A percentile compares a stretch with the other conserved stretches of the same genome.
Conservation (phyloP, 2,329 filamentous ascomycete genomes). For the Penicillium sp. region DNA sequence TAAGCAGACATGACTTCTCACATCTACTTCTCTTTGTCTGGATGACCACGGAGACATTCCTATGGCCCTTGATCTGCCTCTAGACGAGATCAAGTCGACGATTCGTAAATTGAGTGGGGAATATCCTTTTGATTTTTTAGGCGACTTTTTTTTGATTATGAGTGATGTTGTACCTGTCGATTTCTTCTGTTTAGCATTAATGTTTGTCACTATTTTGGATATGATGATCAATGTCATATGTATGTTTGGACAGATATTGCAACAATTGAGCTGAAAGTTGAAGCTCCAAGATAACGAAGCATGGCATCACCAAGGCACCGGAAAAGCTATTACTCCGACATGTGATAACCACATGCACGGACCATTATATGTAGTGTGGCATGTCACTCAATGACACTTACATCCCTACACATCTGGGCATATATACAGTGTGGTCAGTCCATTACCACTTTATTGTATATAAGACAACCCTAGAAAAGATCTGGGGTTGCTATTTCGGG, state of each 20-base stretch:
- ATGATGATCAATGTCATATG: background rate
- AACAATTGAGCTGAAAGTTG: background rate
- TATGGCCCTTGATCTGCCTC: background rate
- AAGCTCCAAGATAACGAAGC: background rate
- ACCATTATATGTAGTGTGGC: background rate
- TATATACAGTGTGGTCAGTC: background rate
- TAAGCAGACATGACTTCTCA: conserved; percentile 1
- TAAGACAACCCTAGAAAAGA: background rate
- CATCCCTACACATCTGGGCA: background rate
- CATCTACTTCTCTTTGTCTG: background rate
- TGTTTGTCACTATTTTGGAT: background rate
- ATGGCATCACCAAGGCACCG: background rate
- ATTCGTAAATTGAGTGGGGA: background rate
- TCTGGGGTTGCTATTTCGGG: background rate
- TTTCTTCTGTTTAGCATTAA: background rate
- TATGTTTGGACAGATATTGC: conserved; percentile 1
- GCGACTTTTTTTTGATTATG: background rate
- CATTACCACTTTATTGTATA: background rate
- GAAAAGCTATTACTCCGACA: background rate
- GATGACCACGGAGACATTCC: background rate
- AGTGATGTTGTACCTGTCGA: background rate
- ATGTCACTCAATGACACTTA: background rate
- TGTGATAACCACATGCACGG: background rate
- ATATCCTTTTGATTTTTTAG: background rate
- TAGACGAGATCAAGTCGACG: background rate